Evolutionary conservation across 2,329 filamentous ascomycete species (phyloP), one percentile per base, ranked within the genome.

Genomic region (Fusarium buharicum): DNA sequence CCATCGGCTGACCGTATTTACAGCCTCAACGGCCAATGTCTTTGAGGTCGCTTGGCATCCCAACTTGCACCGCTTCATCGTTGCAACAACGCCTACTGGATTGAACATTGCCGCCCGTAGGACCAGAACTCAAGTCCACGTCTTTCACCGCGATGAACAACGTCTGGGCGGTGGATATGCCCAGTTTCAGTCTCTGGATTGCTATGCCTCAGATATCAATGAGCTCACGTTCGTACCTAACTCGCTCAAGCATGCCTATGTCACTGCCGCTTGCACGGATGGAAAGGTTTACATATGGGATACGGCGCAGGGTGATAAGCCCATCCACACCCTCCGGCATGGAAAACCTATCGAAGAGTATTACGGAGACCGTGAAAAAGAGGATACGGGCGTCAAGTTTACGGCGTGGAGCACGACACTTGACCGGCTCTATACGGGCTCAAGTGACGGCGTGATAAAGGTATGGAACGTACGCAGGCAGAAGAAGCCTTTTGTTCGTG

Each of bases 1-100:
- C 10, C 70, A 76, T 10, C 75, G 78, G 39, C 74, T 86, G 39
- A 77, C 75, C 5, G 78, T 89, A 4, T 74, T 78, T 17, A 81
- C 82, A 4, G 82, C 79, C 2, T 81, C 81, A 1, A 81, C 80
- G 1, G 81, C 85, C 40, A 89, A 89, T 53, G 84, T 88, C 2
- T 89, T 89, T 39, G 86, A 89, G 66, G 83, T 88, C 2, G 75
- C 80, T 0, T 89, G 86, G 86, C 86, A 89, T 66, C 86, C 86
- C 0, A 78, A 69, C 0, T 75, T 82, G 40, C 73, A 77, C 3
- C 76, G 78, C 18, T 89, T 89, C 62, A 75, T 85, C 6, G 84
- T 80, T 4, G 86, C 85, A 2, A 88, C 85, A 0, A 84, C 85
- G 0, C 83, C 84, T 0, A 77, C 75, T 9, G 79, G 80, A 12